Evolutionary conservation across 2,329 filamentous ascomycete species (phyloP), one percentile per base, ranked within the genome.

Genomic region (Botrytis galanthina): DNA sequence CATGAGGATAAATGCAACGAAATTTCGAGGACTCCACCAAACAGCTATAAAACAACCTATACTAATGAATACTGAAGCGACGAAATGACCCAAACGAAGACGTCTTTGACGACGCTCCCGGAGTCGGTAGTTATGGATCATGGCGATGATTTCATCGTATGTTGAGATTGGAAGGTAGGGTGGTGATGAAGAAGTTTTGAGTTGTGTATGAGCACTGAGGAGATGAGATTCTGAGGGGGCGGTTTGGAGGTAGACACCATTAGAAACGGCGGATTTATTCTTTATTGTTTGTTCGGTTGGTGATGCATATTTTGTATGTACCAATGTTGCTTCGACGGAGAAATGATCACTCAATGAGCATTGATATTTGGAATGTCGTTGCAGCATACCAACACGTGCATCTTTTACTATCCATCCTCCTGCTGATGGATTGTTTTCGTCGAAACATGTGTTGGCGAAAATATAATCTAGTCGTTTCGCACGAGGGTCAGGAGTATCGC

Each of bases 311-410:
- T 73, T 76, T 6, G 77, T 78, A 68, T 79, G 77, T 2, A 78
- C 46, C 16, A 98, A 86, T 0, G 93, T 94, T 9, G 93, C 91
- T 81, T 95, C 92, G 71, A 98, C 92, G 35, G 93, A 94, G 82
- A 98, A 98, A 82, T 98, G 96, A 80, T 99, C 95, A 78, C 94
- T 98, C 39, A 98, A 86, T 1, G 94, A 97, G 83, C 94, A 97
- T 75, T 90, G 87, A 1, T 98, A 86, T 1, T 88, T 89, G 0
- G 94, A 93, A 82, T 98, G 95, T 16, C 93, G 90, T 80, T 92
- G 88, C 32, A 89, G 91, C 90, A 98, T 94, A 74, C 92, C 91
- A 1, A 99, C 92, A 68, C 89, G 87, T 4, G 89, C 91, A 12
- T 87, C 86, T 74, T 90, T 86, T 74, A 98, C 89, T 20, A 88